Evolutionary conservation across 1,139 yeast species (phyloP).

Genomic region (Casaregolazyma lundiana): DNA sequence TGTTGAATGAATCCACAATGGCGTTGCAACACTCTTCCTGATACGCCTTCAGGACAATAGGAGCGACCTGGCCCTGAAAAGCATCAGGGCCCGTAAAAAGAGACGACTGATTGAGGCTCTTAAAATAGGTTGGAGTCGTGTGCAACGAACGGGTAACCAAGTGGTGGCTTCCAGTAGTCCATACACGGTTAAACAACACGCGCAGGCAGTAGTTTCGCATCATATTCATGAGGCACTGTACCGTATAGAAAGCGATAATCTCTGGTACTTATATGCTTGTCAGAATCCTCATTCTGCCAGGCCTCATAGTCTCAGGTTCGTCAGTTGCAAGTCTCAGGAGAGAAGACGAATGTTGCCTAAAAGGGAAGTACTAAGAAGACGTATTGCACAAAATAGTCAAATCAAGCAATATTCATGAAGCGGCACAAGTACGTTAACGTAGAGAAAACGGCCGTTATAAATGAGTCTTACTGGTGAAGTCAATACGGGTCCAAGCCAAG

Average conservation of each 20-base stretch:
- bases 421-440: no score
- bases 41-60: slow-evolving; percentile 47
- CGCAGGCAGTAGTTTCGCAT: neutral
- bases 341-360: neutral
- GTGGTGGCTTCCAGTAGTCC: no score
- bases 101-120: neutral
- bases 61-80: neutral
- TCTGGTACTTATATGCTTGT: neutral
- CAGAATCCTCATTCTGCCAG: neutral
- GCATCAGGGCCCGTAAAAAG: neutral
- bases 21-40: slow-evolving; percentile 65
- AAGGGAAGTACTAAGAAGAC: neutral
- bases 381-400: neutral
- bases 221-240: no score
- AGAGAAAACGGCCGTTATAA: neutral
- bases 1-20: slow-evolving; percentile 50
- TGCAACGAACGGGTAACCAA: neutral
- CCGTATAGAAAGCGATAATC: neutral
- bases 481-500: no score
- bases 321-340: neutral
- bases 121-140: neutral
- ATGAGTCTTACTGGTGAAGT: neutral
- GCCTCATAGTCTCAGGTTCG: slow-evolving; percentile 1
- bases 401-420: neutral
- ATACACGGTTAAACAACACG: neutral